Percentiles rank a stretch among this genome's conserved stretches.
Evolutionary conservation across 1,284 basidiomycete species (phyloP).

Genomic region (Exsudoporus floridanus): DNA sequence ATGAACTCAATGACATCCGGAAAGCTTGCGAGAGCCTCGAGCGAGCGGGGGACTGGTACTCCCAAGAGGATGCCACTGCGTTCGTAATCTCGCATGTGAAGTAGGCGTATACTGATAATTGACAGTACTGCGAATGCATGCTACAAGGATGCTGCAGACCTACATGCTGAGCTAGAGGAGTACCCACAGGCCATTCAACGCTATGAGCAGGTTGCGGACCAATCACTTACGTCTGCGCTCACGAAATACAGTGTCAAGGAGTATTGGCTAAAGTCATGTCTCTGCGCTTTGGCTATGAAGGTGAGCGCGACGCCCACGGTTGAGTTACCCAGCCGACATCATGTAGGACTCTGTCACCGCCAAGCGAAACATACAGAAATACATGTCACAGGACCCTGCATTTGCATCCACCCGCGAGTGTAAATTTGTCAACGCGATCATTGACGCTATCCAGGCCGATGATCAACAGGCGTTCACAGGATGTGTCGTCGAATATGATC

Average conservation of each 20-base stretch:
- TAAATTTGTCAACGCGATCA: slow-evolving; percentile 78
- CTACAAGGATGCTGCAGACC: slow-evolving; percentile 94
- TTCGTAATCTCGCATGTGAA: slow-evolving; percentile 36
- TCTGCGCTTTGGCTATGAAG: slow-evolving; percentile 89
- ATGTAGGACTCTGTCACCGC: slow-evolving; percentile 83
- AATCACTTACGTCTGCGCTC: slow-evolving; percentile 78
- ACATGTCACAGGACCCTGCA: slow-evolving; percentile 74
- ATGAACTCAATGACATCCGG: slow-evolving; percentile 70
- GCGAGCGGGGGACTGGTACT: slow-evolving; percentile 96
- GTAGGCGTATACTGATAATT: slow-evolving; percentile 6
- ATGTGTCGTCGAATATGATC: slow-evolving; percentile 83
- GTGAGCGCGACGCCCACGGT: slow-evolving; percentile 48
- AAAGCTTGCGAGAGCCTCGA: slow-evolving; percentile 90
- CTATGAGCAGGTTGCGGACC: slow-evolving; percentile 89
- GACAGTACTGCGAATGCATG: slow-evolving; percentile 91
- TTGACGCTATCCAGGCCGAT: slow-evolving; percentile 77
- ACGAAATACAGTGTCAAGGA: slow-evolving; percentile 99
- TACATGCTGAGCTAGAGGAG: slow-evolving; percentile 87
- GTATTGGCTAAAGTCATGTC: slow-evolving; percentile 86
- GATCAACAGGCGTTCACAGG: slow-evolving; percentile 79
- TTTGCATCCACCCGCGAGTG: slow-evolving; percentile 87
- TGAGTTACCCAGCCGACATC: slow-evolving; percentile 7
- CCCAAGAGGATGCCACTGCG: slow-evolving; percentile 95
- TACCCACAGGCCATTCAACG: slow-evolving; percentile 84
- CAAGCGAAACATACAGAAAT: slow-evolving; percentile 73